Evolutionary conservation across 306 rosid genomes (phyloP).

Genomic region (Cicer yamashitae): DNA sequence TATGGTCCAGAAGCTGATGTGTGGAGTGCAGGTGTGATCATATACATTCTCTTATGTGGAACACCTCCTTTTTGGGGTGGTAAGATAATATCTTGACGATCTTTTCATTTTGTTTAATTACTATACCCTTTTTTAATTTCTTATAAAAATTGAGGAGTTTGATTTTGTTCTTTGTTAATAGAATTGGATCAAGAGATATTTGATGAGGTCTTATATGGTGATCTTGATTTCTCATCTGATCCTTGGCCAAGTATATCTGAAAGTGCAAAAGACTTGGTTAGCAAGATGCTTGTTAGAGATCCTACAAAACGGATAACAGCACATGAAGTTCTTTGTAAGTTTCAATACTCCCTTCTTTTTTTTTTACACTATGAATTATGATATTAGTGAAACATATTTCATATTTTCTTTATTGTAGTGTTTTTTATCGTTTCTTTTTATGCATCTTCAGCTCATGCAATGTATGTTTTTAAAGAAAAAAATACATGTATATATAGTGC

Average conservation of each 20-base stretch:
- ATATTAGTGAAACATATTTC: not conserved
- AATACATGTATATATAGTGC: too few relatives aligned
- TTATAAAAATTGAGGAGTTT: not conserved
- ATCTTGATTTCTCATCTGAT: conserved; percentile 74
- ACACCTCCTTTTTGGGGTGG: conserved; percentile 90
- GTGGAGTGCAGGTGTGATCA: conserved; percentile 89
- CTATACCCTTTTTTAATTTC: conserved; percentile 1
- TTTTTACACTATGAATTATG: not conserved
- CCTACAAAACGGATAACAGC: conserved; percentile 71
- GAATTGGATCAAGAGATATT: conserved; percentile 77
- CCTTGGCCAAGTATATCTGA: conserved; percentile 86
- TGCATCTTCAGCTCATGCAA: too few relatives aligned
- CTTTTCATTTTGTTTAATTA: conserved; percentile 1
- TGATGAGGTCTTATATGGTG: conserved; percentile 64
- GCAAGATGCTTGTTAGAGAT: conserved; percentile 74
- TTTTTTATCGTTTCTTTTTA: too few relatives aligned
- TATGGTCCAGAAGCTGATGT: conserved; percentile 90
- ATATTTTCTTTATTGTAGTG: not conserved
- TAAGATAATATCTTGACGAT: conserved; percentile 44
- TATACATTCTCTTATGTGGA: conserved; percentile 81
- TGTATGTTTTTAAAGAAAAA: too few relatives aligned
- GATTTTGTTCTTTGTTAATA: conserved; percentile 42
- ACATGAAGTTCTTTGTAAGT: conserved; percentile 80
- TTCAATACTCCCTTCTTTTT: not conserved
- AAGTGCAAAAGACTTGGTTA: conserved; percentile 77